Evolutionary conservation across 139 green algal species (phyloP).

Genomic region (Coelastrella sp.): DNA sequence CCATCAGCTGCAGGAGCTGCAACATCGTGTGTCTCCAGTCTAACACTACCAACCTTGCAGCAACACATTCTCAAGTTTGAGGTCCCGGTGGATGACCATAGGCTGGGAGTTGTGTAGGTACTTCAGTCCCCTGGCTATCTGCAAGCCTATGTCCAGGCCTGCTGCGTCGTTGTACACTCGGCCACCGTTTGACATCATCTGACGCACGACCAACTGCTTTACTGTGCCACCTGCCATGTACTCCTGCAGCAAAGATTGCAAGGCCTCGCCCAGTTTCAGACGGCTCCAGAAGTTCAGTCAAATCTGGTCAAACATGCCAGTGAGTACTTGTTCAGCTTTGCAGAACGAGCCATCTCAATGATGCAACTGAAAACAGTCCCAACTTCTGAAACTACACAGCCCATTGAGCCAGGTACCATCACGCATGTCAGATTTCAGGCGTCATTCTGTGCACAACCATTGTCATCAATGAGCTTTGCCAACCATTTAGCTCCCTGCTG

Average conservation of each 20-base stretch:
- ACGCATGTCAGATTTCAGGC: too few relatives aligned
- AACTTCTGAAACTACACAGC: too few relatives aligned
- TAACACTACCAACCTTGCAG: constrained; percentile 4
- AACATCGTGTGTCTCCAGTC: not conserved
- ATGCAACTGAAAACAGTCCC: too few relatives aligned
- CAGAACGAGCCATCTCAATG: too few relatives aligned
- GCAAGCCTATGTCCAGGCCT: constrained; percentile 44
- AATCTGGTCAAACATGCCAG: too few relatives aligned
- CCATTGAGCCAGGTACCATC: too few relatives aligned
- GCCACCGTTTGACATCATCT: constrained; percentile 6
- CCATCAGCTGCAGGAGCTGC: not conserved
- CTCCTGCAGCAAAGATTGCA: not conserved
- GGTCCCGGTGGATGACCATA: constrained; percentile 40
- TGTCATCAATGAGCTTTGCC: too few relatives aligned
- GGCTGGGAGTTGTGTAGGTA: constrained; percentile 35
- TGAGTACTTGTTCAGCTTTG: too few relatives aligned
- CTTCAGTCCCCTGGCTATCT: constrained; percentile 36
- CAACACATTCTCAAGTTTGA: constrained; percentile 45
- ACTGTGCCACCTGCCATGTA: constrained; percentile 28
- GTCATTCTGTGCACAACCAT: too few relatives aligned
- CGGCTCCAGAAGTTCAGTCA: too few relatives aligned
- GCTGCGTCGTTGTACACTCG: not conserved
- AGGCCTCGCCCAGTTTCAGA: too few relatives aligned
- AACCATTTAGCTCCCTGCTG: too few relatives aligned
- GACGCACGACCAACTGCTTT: constrained; percentile 16